Evolutionary conservation across 2,329 filamentous ascomycete genomes (phyloP), one percentile per base, ranked within the genome.

Genomic region (Penicillium freii): DNA sequence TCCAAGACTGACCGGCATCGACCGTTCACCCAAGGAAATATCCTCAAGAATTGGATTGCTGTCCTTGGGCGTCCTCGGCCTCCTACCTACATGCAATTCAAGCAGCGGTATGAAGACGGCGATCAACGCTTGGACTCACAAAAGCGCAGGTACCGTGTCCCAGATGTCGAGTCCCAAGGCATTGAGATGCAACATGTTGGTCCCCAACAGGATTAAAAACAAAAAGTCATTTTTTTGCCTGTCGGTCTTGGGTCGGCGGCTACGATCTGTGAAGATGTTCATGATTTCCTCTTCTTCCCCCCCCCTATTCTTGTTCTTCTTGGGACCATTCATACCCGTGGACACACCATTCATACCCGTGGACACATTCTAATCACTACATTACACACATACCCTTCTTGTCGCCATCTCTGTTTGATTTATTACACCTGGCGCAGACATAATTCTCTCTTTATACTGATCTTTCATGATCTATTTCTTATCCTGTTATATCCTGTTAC

Each of bases 31-130:
- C 92, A 95, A 69, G 87, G 87, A 36, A 88, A 80, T 64, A 79
- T 88, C 47, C 74, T 89, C 68, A 87, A 83, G 68, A 99, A 99
- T 74, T 92, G 90, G 83, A 75, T 90, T 38, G 83, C 87, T 8
- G 92, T 97, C 13, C 80, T 97, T 49, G 88, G 87, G 65, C 87
- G 93, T 48, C 92, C 94, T 13, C 84, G 92, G 21, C 87, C 91
- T 21, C 92, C 93, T 8, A 93, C 90, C 0, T 97, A 97, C 73
- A 85, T 97, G 70, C 84, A 85, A 60, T 96, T 97, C 80, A 97
- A 96, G 78, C 79, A 79, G 43, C 78, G 79, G 53, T 93, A 94
- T 66, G 78, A 86, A 61, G 82, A 87, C 60, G 94, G 94, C 7
- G 94, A 97, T 73, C 90, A 96, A 76, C 85, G 94, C 27, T 86